Conservation (phyloP, 176 grass and related monocot species). For the Paspalum vaginatum region DNA sequence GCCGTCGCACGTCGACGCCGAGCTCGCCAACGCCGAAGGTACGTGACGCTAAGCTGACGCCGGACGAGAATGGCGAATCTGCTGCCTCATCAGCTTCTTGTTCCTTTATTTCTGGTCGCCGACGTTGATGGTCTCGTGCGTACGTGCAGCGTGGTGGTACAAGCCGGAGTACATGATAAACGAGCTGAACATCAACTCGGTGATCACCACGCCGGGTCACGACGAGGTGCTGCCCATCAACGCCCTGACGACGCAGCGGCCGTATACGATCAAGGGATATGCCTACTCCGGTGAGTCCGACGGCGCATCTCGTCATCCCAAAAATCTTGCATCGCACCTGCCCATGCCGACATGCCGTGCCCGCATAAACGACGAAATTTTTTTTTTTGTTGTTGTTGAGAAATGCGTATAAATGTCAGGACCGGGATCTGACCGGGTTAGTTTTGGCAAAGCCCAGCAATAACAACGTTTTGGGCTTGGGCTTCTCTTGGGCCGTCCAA, state of each 20-base stretch:
- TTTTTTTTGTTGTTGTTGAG: no score
- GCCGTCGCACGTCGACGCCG: constrained; percentile 79
- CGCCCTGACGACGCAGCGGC: constrained; percentile 69
- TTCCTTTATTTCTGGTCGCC: background rate
- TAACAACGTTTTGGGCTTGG: no score
- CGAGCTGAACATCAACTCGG: constrained; percentile 94
- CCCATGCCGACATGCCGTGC: no score
- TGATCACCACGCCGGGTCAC: constrained; percentile 89
- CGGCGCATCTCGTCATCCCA: constrained; percentile 12
- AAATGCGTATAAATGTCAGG: no score
- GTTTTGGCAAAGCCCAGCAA: background rate
- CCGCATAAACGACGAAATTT: no score
- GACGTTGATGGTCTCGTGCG: background rate
- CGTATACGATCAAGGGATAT: constrained; percentile 86
- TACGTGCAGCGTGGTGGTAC: constrained; percentile 89
- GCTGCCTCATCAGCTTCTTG: background rate
- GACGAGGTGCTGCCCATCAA: constrained; percentile 98
- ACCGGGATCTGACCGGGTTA: background rate
- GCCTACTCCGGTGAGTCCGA: constrained; percentile 83
- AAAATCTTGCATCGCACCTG: background rate
- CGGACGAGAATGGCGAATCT: background rate
- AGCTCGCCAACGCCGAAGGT: constrained; percentile 93
- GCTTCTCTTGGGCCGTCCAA: background rate
- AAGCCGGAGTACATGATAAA: constrained; percentile 95
- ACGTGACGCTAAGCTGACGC: background rate